Conservation (phyloP, 495 filamentous ascomycete species). For the Penicillium pancosmium region DNA sequence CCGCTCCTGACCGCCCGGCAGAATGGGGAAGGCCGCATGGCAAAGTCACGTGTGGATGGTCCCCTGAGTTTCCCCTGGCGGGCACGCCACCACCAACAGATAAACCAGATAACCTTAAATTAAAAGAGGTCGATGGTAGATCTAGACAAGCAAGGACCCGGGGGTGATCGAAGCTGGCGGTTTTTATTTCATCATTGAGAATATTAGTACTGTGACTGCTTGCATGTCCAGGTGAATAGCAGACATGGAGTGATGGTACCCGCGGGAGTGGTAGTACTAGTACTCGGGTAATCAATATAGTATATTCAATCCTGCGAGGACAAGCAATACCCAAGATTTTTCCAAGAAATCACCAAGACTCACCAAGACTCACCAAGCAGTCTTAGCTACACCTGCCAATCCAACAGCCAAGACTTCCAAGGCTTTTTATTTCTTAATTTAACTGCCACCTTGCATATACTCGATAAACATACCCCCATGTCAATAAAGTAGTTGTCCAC, state of each 20-base stretch:
- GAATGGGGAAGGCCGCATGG: background rate
- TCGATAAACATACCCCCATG: no score
- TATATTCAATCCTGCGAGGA: background rate
- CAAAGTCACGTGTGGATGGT: background rate
- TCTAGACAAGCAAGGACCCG: background rate
- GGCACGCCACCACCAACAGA: background rate
- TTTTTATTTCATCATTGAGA: no score
- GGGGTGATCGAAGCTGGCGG: no score
- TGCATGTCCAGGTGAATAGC: no score
- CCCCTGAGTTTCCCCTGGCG: background rate
- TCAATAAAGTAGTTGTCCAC: no score
- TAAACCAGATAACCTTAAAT: conserved; percentile 2
- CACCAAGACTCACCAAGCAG: background rate
- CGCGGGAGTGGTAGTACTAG: no score
- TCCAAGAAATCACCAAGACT: background rate
- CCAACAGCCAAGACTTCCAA: background rate
- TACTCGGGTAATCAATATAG: background rate
- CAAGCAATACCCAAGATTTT: background rate
- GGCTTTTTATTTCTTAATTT: background rate
- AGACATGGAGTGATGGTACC: background rate
- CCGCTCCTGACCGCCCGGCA: background rate
- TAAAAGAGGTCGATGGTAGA: background rate
- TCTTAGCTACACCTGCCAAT: background rate
- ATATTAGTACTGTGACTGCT: background rate
- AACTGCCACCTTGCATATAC: background rate